phyloP scores from a whole-genome alignment of 768 basidiomycete genomes.

The Lactarius hatsudake region DNA sequence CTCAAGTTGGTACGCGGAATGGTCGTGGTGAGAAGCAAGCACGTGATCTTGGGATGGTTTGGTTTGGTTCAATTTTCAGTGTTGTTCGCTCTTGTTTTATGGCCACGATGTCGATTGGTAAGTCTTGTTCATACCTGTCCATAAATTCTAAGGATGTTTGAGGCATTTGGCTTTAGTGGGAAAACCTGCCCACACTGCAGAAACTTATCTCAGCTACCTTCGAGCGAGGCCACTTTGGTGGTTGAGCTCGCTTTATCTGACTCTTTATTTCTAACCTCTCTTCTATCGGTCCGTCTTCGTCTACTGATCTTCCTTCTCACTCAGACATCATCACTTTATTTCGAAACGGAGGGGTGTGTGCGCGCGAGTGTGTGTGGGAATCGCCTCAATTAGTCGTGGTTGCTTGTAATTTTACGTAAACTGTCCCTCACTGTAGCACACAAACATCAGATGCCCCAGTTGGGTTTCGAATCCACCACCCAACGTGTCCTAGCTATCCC shows the following conservation, averaged over 20 bases:
- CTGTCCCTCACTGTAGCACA: background rate
- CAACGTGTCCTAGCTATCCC: constrained; percentile 25
- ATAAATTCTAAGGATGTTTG: constrained; percentile 64
- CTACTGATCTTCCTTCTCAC: constrained; percentile 3
- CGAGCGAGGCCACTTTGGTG: constrained; percentile 50
- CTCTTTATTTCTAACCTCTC: constrained; percentile 12
- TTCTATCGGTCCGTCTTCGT: background rate
- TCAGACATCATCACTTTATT: background rate
- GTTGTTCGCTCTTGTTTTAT: background rate
- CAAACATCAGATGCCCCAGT: background rate
- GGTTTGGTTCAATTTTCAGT: background rate
- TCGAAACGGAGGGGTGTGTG: background rate
- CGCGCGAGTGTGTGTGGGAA: background rate
- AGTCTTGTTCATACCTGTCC: constrained; percentile 27
- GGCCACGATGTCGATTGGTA: constrained; percentile 26
- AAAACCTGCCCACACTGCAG: constrained; percentile 63
- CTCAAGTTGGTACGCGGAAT: background rate
- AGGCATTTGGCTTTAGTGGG: constrained; percentile 93
- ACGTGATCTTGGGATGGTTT: background rate
- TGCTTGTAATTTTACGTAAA: constrained; percentile 1
- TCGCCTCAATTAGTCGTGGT: background rate
- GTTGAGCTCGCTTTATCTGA: constrained; percentile 49
- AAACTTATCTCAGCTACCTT: constrained; percentile 92
- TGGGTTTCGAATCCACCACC: constrained; percentile 24
- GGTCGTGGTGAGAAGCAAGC: background rate